Base-by-base conservation (phyloP, 331 rosid genomes). In the Malus hybrid region DNA sequence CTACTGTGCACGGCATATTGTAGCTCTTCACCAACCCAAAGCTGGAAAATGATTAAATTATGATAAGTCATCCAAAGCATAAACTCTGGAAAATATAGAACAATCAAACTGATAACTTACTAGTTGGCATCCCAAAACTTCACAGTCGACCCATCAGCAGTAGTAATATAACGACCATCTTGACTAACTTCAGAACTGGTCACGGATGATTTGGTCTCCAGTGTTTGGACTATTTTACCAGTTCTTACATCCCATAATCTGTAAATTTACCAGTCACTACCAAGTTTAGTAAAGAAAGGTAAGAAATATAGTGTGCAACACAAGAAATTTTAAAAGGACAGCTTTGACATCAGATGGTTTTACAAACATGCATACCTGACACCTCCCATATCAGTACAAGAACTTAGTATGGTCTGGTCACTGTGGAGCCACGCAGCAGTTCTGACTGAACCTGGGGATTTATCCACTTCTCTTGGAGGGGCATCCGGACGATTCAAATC, bases 121-220 rank as follows among this genome's bases (percentile, higher is more conserved):
- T 88, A 77, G 77, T 95, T 95, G 59, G 96, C 97, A 88, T 95
- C 99, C 99, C 99, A 95, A 76, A 95, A 95, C 81, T 95, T 95
- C 34, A 95, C 99, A 27, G 96, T 82, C 29, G 93, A 89, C 70
- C 99, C 98, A 83, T 95, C 99, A 59, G 98, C 92, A 27, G 98
- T 95, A 18, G 96, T 88, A 66, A 95, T 95, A 86, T 90, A 95
- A 11, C 92, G 98, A 70, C 98, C 99, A 83, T 95, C 99, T 84
- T 88, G 98, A 85, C 99, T 90, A 73, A 95, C 99, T 90, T 95
- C 99, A 67, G 97, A 93, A 84, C 98, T 95, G 60, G 99, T 95
- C 74, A 95, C 93, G 52, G 99, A 87, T 14, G 91, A 88, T 86
- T 90, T 86, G 71, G 97, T 92, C 59, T 95, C 98, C 63, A 95